A percentile compares a stretch with the other conserved stretches of the same genome.
These are phyloP conservation scores for Aspergillus uvarum DNA, from an alignment of 2,329 filamentous ascomycete species.

Conservation along the genomic window DNA sequence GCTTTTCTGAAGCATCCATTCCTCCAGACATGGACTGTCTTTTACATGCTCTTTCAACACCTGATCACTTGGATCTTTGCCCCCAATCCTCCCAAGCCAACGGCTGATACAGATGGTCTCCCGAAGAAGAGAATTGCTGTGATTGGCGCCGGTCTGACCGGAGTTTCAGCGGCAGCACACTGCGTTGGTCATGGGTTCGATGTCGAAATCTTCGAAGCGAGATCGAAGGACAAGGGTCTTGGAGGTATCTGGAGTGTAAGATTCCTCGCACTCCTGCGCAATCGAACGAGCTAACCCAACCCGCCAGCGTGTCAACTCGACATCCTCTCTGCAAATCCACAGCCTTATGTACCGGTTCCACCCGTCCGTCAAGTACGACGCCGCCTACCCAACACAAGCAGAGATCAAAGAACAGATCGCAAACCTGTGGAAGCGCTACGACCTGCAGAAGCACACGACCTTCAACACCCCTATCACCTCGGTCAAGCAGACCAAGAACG, in stretches of 20 bases:
- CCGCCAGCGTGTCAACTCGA: slow-evolving; percentile 71
- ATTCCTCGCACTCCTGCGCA: not conserved
- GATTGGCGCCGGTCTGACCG: slow-evolving; percentile 71
- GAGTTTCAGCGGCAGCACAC: slow-evolving; percentile 75
- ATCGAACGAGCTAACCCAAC: slow-evolving; percentile 4
- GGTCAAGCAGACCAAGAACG: slow-evolving; percentile 66
- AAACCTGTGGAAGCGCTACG: slow-evolving; percentile 72
- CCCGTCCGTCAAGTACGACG: slow-evolving; percentile 71
- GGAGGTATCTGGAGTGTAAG: slow-evolving; percentile 79
- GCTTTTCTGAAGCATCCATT: slow-evolving; percentile 31
- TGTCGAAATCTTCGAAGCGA: slow-evolving; percentile 74
- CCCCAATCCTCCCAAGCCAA: slow-evolving; percentile 64
- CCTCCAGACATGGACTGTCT: slow-evolving; percentile 30
- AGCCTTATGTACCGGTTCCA: slow-evolving; percentile 87
- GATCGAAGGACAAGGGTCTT: slow-evolving; percentile 59
- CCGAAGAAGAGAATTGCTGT: slow-evolving; percentile 61
- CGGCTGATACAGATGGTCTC: slow-evolving; percentile 52
- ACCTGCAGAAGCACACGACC: slow-evolving; percentile 66
- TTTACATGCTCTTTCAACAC: slow-evolving; percentile 32
- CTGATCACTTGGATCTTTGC: slow-evolving; percentile 57
- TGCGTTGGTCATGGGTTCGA: slow-evolving; percentile 85
- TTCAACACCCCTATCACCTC: slow-evolving; percentile 70
- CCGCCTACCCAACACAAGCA: slow-evolving; percentile 73
- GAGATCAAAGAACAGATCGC: slow-evolving; percentile 73
- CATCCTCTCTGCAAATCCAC: slow-evolving; percentile 79